Base-by-base conservation (phyloP, 257 asterid genomes). In the Przewalskia tangutica region DNA sequence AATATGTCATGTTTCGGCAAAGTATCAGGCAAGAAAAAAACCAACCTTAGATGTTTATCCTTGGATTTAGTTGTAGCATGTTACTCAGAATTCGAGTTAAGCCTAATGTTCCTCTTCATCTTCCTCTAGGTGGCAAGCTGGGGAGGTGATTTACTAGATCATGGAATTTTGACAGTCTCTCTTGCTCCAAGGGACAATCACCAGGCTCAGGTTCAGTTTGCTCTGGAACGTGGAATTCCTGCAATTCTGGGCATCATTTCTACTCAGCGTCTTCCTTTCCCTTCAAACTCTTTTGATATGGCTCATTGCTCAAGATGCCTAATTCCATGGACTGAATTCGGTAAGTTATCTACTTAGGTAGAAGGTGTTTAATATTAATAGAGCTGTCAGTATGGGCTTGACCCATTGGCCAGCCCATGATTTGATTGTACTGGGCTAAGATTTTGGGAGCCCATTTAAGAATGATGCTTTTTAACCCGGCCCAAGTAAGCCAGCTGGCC, bases 291-390 rank as follows among this genome's bases (percentile, higher is more conserved):
- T 8, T 85, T 85, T 58, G 87, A 85, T 81, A 82, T 85, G 87
- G 87, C 87, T 55, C 87, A 85, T 71, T 85, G 87, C 66, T 85
- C 87, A 3, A 82, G 87, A 54, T 85, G 87, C 85, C 85, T 85
- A 77, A 85, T 85, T 59, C 87, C 87, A 46, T 85, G 87, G 87
- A 85, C 87, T 0, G 87, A 85, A 60, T 82, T 76, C 32, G 87
- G 87, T 85, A 82, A 55, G 13, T 77, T 2, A 20, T 56, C 75
- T 70, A 56, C 44, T 59, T 40, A 38, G 11, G 79, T 38, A 6
- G 77, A 78, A 79, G 20, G 67, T 38, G 14, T 27, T 27, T 27
- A 2, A 27, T 27, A 27, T 27, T 27, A 27, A 27, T 27, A 27
- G 32, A 27, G 32, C 32, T 27, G 32, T 27, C 32, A 27, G 32